Conservation (phyloP, 2,329 filamentous ascomycete species). For the Thielaviopsis cerberus region DNA sequence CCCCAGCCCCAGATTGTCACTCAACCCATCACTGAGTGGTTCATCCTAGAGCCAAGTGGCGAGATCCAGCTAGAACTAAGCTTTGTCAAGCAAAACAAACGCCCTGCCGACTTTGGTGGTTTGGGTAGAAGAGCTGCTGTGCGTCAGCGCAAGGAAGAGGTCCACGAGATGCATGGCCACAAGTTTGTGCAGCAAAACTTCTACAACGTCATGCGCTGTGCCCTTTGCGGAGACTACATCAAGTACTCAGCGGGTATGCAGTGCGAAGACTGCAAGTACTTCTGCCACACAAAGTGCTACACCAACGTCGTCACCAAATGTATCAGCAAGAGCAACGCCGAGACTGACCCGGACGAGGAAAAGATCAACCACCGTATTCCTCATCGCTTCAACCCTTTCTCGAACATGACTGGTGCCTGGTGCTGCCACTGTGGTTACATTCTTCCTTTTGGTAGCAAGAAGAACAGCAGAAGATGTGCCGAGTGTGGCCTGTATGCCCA, state of each 20-base stretch:
- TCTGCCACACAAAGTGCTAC: constrained; percentile 96
- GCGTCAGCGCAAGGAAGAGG: constrained; percentile 91
- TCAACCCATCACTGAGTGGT: constrained; percentile 77
- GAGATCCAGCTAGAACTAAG: constrained; percentile 80
- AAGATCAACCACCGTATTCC: constrained; percentile 99
- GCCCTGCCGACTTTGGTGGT: constrained; percentile 73
- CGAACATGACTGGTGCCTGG: constrained; percentile 97
- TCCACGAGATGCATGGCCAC: constrained; percentile 97
- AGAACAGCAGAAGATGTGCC: constrained; percentile 81
- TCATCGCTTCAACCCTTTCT: constrained; percentile 90
- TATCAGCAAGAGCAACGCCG: constrained; percentile 97
- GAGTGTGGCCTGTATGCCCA: constrained; percentile 90
- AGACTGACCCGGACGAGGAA: constrained; percentile 94
- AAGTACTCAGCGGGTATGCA: constrained; percentile 99
- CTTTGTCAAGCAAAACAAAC: constrained; percentile 77
- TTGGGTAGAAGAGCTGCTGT: constrained; percentile 90
- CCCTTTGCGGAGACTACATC: constrained; percentile 90
- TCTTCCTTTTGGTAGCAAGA: constrained; percentile 68
- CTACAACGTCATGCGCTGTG: constrained; percentile 99
- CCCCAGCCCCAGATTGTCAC: constrained; percentile 31
- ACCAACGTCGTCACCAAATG: constrained; percentile 94
- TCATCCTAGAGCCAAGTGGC: constrained; percentile 84
- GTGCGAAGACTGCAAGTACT: constrained; percentile 98
- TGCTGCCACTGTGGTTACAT: constrained; percentile 98
- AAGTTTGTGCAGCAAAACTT: constrained; percentile 98